Evolutionary conservation across 768 basidiomycete species (phyloP).

Genomic region (Phylloporus sp.): DNA sequence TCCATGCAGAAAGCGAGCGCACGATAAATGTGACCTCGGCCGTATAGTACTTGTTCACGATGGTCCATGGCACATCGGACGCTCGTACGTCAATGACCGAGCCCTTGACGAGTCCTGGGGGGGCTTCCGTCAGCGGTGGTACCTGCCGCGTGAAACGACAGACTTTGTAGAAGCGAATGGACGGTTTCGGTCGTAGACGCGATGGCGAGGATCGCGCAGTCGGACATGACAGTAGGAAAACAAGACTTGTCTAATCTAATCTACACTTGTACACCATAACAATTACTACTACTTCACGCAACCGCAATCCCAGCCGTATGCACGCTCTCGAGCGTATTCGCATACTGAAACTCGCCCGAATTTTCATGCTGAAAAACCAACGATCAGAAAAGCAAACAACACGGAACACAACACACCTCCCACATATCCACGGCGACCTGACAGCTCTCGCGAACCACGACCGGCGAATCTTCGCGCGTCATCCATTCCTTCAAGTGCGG

Average conservation of each 20-base stretch:
- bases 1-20: slow-evolving; percentile 42
- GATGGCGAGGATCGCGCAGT: slow-evolving; percentile 26
- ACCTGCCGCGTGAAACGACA: no score
- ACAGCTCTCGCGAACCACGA: slow-evolving; percentile 93
- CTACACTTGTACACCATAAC: no score
- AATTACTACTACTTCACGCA: no score
- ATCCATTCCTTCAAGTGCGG: slow-evolving; percentile 85
- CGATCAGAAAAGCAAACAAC: neutral
- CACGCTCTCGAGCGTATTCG: slow-evolving; percentile 40
- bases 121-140: no score
- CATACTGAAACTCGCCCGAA: slow-evolving; percentile 77
- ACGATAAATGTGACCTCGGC: slow-evolving; percentile 68
- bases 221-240: no score
- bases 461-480: slow-evolving; percentile 68
- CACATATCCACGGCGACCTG: slow-evolving; percentile 97
- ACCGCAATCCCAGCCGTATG: slow-evolving; percentile 5
- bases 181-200: slow-evolving; percentile 18
- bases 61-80: slow-evolving; percentile 59
- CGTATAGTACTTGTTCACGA: slow-evolving; percentile 76
- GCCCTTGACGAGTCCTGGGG: slow-evolving; percentile 21
- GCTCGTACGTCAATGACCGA: slow-evolving; percentile 15
- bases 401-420: slow-evolving; percentile 53
- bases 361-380: slow-evolving; percentile 61
- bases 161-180: slow-evolving; percentile 23
- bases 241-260: no score